Percentiles rank a stretch among this genome's conserved stretches.
Conservation (phyloP, 1,284 basidiomycete species). For the Ganoderma lingzhi region DNA sequence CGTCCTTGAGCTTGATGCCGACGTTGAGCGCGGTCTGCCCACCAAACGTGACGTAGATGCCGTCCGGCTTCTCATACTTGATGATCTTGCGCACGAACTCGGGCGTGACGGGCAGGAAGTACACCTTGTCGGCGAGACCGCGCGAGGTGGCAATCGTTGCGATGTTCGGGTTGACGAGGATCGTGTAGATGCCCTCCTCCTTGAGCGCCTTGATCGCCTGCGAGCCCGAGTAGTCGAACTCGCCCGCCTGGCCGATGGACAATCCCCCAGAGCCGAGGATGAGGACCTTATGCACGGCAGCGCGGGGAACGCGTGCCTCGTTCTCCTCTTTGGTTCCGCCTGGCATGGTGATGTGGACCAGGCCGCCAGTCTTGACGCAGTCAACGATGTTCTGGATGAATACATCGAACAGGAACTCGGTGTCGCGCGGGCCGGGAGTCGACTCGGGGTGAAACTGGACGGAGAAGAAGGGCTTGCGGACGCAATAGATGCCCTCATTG, state of each 20-base stretch:
- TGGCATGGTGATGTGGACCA: conserved; percentile 85
- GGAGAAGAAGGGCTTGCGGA: conserved; percentile 94
- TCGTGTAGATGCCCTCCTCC: conserved; percentile 98
- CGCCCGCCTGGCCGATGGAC: conserved; percentile 98
- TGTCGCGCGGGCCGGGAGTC: conserved; percentile 97
- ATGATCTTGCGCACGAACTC: conserved; percentile 99
- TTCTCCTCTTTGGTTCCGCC: conserved; percentile 90
- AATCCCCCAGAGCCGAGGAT: conserved; percentile 98
- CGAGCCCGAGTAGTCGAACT: conserved; percentile 99
- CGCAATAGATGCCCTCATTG: conserved; percentile 97
- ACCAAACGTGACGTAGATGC: conserved; percentile 98
- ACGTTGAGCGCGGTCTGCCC: conserved; percentile 98
- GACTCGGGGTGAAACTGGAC: conserved; percentile 99
- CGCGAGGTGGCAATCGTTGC: conserved; percentile 99
- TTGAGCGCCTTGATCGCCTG: conserved; percentile 99
- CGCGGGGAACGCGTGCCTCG: conserved; percentile 78
- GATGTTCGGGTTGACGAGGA: conserved; percentile 98
- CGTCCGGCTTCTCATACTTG: conserved; percentile 98
- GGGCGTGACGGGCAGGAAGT: conserved; percentile 97
- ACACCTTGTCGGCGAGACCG: conserved; percentile 98
- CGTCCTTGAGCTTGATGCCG: conserved; percentile 97
- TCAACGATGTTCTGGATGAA: conserved; percentile 92
- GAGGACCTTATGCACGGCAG: conserved; percentile 91
- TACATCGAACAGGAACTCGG: conserved; percentile 98
- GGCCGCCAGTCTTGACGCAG: conserved; percentile 72